Evolutionary conservation across 306 rosid genomes (phyloP).

Genomic region (Dalbergia cochinchinensis): DNA sequence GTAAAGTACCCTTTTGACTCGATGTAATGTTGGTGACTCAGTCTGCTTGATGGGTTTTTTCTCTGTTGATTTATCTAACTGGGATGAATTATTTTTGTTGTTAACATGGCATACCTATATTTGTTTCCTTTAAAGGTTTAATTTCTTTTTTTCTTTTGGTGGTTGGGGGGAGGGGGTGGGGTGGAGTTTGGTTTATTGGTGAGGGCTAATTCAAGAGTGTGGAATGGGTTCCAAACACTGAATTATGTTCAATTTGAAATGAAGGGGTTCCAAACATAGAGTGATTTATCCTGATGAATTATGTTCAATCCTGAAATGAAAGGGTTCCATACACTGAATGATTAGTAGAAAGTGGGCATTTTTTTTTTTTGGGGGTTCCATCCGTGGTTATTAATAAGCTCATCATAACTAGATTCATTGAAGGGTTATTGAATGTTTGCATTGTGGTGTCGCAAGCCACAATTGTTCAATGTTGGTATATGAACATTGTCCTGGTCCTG

Average conservation of each 20-base stretch:
- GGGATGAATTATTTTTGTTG: not conserved
- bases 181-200: not conserved
- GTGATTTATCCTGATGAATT: too few species aligned
- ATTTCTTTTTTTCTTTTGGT: not conserved
- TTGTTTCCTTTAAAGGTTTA: not conserved
- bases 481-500: slow-evolving; percentile 13
- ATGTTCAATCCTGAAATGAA: not conserved
- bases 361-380: not conserved
- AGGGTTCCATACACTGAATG: not conserved
- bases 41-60: not conserved
- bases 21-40: not conserved
- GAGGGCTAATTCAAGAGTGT: not conserved
- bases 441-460: not conserved
- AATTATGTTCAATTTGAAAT: not conserved
- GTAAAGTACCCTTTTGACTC: not conserved
- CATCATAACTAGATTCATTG: not conserved
- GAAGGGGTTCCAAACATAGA: not conserved
- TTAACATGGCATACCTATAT: not conserved
- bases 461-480: not conserved
- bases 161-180: too few species aligned
- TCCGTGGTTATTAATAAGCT: not conserved
- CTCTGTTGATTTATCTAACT: not conserved
- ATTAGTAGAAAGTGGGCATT: not conserved
- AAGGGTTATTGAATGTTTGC: not conserved
- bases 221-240: too few species aligned